Conservation (phyloP, 2,329 filamentous ascomycete species). For the Trichoderma sp. region DNA sequence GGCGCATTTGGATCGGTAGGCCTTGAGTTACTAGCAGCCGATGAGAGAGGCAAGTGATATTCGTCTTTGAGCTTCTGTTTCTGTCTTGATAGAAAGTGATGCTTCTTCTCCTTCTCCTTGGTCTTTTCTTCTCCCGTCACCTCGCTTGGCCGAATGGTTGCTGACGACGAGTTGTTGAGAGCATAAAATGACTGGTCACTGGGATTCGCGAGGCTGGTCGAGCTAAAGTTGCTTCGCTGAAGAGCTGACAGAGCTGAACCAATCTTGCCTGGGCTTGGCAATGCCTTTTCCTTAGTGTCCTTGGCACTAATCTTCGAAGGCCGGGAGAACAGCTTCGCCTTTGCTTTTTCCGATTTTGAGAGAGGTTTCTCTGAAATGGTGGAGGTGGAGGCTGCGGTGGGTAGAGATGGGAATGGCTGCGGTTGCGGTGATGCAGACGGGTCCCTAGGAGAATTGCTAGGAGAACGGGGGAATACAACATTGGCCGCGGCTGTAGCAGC, state of each 20-base stretch:
- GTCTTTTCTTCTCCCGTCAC: constrained; percentile 50
- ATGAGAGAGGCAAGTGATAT: constrained; percentile 69
- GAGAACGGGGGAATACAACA: constrained; percentile 67
- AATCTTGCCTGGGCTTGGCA: constrained; percentile 72
- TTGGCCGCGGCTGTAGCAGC: constrained; percentile 68
- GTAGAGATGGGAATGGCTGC: constrained; percentile 39
- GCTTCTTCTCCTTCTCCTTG: constrained; percentile 65
- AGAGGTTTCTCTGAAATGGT: constrained; percentile 55
- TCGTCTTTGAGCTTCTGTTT: constrained; percentile 79
- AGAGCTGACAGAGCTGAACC: constrained; percentile 64
- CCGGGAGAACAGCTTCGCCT: constrained; percentile 78
- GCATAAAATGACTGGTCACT: constrained; percentile 65
- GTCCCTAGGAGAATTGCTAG: constrained; percentile 50
- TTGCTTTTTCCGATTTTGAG: constrained; percentile 64
- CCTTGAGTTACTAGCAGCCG: constrained; percentile 72
- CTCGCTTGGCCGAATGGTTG: constrained; percentile 68
- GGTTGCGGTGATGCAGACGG: constrained; percentile 36
- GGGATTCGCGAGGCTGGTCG: constrained; percentile 66
- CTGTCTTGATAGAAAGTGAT: constrained; percentile 75
- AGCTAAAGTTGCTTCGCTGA: constrained; percentile 67
- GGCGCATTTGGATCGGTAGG: constrained; percentile 73
- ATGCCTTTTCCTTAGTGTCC: constrained; percentile 62
- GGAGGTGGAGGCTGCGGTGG: constrained; percentile 35
- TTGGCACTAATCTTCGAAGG: constrained; percentile 74
- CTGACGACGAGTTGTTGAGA: constrained; percentile 72